Base-by-base conservation (phyloP, 192 early-diverging fungal species). In the Coemansia sp. region DNA sequence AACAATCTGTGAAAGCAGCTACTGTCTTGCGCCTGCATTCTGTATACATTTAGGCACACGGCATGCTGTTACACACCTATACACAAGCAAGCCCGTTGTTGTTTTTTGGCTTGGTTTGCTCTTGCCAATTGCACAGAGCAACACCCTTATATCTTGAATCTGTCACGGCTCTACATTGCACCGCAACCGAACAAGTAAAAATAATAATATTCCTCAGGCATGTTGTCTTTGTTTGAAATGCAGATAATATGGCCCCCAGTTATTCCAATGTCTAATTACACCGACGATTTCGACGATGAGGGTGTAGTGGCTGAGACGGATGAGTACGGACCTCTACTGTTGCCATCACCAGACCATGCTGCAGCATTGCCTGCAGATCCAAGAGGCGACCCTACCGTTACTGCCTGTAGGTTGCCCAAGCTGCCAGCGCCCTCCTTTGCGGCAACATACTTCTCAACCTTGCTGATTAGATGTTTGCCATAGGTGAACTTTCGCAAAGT, bases 401-500 rank as follows among this genome's bases (percentile, higher is more conserved):
- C 53, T n/a, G 60, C 68, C 16, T 54, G 28, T 12, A 34, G 10
- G 10, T 9, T 12, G 10, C 34, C 34, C 34, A 38, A 38, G 59
- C 7, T 51, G 14, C 30, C 50, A 48, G 47, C n/a, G 68, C 47
- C 51, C 24, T 80, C 68, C 49, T 65, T 58, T 27, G 41, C 49
- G 4, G 61, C 68, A 56, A 73, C 32, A 52, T 73, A 66, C 74
- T 77, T 81, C 31, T 83, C 82, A 18, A 83, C 78, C 69, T 83
- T 92, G 60, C 77, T 83, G 71, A 97, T 98, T 24, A 98, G 83
- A 64, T 97, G 95, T 78, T 98, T 98, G 62, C 95, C 95, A 74
- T 98, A 98, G 25, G 95, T 97, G 76, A 92, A 98, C 87, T 97
- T 96, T 64, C 94, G 95, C 69, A 98, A 85, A 6, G 89, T 88